Base-by-base conservation (phyloP, 2,329 filamentous ascomycete species). In the Fusarium euwallaceae region DNA sequence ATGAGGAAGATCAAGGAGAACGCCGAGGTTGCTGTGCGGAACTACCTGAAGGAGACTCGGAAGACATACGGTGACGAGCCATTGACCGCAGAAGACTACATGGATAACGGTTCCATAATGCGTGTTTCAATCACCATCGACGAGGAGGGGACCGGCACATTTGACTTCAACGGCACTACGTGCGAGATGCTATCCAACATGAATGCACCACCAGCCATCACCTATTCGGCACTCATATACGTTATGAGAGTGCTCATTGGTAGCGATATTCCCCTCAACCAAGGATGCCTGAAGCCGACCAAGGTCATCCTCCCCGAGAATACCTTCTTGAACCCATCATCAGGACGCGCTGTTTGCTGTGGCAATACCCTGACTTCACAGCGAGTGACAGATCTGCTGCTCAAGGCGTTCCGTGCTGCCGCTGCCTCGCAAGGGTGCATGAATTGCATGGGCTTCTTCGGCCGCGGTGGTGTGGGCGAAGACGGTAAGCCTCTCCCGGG, bases 311-410 rank as follows among this genome's bases (percentile, higher is more conserved):
- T 82, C 2, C 82, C 82, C 5, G 61, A 70, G n/a, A 75, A 76
- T 12, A 76, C 74, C 9, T 72, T 83, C 22, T 76, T 84, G 6
- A 79, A 79, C 36, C 82, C 82, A 4, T 76, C 76, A 0, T 74
- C 81, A 5, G 65, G 64, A 1, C 80, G 76, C 2, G 82, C 81
- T 6, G 75, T 82, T 20, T 56, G 61, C 63, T 79, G 78, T 41
- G 93, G 93, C 20, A 94, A 94, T 77, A 92, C 94, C 1, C 72
- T 80, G 1, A 79, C 79, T 11, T 78, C 74, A 12, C 80, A 82
- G 71, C 76, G 80, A 11, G 73, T 82, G 4, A 77, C 76, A 10
- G 80, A 81, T 29, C 74, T 80, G 8, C 78, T 82, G 39, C 70
- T 83, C 20, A 63, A 71, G 2, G 78, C 78, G 6, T 81, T 82